Base-by-base conservation (phyloP, 371 early-diverging fungal species). In the Basidiobolus meristosporus region DNA sequence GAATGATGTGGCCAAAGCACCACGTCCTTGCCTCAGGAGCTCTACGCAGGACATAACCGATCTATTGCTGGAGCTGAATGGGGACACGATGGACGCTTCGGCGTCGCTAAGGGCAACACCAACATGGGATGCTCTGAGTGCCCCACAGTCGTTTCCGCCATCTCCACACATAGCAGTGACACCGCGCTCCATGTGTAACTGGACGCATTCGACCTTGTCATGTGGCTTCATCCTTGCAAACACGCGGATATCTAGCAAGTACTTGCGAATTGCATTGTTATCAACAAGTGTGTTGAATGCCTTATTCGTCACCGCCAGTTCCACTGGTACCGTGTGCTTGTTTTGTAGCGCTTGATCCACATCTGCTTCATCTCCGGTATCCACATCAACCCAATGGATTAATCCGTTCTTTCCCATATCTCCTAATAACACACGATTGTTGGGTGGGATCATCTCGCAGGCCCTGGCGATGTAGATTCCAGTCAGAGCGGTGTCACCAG, bases 121-220 rank as follows among this genome's bases (percentile, higher is more conserved):
- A n/a, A 82, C 89, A 50, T 90, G 88, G 10, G 91, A 81, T 26
- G 78, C 82, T 44, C 82, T 78, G 36, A 96, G 61, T 6, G 93
- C 97, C 39, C 86, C 90, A 48, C 86, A 82, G 54, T 96, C 97
- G 59, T 96, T 96, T 38, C 82, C 90, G 45, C 97, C 97, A 58
- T 96, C 97, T 38, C 97, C 97, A 50, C 82, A 82, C 83, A 89
- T 84, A 20, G 77, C 84, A 20, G 82, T 80, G 26, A 82, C 65
- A 30, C 68, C 70, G 30, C 67, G 63, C 38, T 64, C 64, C 78
- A 79, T 80, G 52, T 80, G 82, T 38, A 75, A 59, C 35, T 76
- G 63, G n/a, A 85, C 65, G 46, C 77, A 77, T 22, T 60, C 50
- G 2, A 69, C 70, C 48, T 86, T 86, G 47, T 74, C 71, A 30